Evolutionary conservation across 2,329 filamentous ascomycete species (phyloP).

Genomic region (Aspergillus latus): DNA sequence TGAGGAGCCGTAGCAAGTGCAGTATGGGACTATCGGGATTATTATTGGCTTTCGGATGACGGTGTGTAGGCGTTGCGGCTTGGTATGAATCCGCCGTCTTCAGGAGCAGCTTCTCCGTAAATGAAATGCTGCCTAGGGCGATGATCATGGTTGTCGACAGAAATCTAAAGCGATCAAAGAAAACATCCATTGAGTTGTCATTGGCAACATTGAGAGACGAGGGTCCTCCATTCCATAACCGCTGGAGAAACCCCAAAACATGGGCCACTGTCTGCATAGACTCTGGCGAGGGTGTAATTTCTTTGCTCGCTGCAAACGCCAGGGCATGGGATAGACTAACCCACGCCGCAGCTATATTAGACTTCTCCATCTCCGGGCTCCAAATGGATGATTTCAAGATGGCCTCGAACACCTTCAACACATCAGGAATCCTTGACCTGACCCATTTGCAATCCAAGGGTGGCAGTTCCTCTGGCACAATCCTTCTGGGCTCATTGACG

Average conservation of each 20-base stretch:
- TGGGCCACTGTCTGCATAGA: conserved; percentile 76
- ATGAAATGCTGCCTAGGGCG: conserved; percentile 51
- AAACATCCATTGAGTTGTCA: conserved; percentile 32
- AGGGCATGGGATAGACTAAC: conserved; percentile 61
- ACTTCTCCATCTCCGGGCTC: conserved; percentile 43
- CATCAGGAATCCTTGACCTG: conserved; percentile 64
- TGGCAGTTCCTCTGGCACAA: conserved; percentile 74
- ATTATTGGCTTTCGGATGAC: conserved; percentile 26
- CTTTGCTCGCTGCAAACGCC: conserved; percentile 68
- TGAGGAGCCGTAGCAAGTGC: conserved; percentile 41
- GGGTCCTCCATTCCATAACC: conserved; percentile 64
- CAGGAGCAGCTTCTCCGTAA: conserved; percentile 51
- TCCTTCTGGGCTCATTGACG: conserved; percentile 60
- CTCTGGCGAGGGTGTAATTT: conserved; percentile 84
- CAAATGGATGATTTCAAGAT: conserved; percentile 54
- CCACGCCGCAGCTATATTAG: conserved; percentile 58
- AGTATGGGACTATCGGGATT: conserved; percentile 38
- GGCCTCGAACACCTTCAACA: conserved; percentile 63
- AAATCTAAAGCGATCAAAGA: conserved; percentile 53
- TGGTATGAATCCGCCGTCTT: conserved; percentile 58
- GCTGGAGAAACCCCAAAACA: conserved; percentile 67
- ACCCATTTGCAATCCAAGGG: conserved; percentile 84
- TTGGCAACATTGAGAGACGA: conserved; percentile 34
- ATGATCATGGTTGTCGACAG: conserved; percentile 53
- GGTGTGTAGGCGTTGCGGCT: conserved; percentile 42